Evolutionary conservation across 2,329 filamentous ascomycete species (phyloP).

Genomic region (Aspergillus sp.): DNA sequence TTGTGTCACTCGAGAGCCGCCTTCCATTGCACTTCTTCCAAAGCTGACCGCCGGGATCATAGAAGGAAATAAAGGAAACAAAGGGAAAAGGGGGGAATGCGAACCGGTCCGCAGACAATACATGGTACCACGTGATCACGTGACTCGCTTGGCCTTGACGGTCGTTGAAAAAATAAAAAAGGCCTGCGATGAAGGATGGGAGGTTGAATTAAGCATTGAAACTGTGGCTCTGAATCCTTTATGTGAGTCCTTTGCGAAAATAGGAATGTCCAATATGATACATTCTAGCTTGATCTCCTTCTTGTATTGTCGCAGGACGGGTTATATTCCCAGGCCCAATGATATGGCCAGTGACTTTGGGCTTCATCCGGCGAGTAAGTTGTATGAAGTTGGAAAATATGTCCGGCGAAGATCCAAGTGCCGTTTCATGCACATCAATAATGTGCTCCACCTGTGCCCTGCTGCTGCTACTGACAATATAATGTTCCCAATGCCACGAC

Average conservation of each 20-base stretch:
- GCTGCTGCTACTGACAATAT: slow-evolving; percentile 1
- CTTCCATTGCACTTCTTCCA: not conserved
- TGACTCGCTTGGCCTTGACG: not conserved
- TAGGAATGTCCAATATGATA: slow-evolving; percentile 11
- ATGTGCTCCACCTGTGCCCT: not conserved
- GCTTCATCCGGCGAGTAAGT: too few species aligned
- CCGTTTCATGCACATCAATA: not conserved
- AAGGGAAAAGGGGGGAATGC: not conserved
- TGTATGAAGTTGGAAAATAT: slow-evolving; percentile 9
- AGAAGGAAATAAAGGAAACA: not conserved
- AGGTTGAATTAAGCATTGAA: slow-evolving; percentile 21
- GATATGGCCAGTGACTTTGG: not conserved
- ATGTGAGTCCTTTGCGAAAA: slow-evolving; percentile 4
- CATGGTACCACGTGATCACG: not conserved
- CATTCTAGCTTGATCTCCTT: slow-evolving; percentile 7
- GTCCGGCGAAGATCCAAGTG: slow-evolving; percentile 7
- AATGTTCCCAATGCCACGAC: not conserved
- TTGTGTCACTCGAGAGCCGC: slow-evolving; percentile 10
- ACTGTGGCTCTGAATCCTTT: slow-evolving; percentile 8
- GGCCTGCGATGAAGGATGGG: not conserved
- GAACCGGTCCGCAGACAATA: not conserved
- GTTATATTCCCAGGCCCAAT: slow-evolving; percentile 23
- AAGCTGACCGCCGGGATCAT: not conserved
- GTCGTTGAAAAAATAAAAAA: slow-evolving; percentile 1
- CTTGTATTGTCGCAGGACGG: slow-evolving; percentile 3